Base-by-base conservation (phyloP, 2,329 filamentous ascomycete species). In the Diatrype stigma region DNA sequence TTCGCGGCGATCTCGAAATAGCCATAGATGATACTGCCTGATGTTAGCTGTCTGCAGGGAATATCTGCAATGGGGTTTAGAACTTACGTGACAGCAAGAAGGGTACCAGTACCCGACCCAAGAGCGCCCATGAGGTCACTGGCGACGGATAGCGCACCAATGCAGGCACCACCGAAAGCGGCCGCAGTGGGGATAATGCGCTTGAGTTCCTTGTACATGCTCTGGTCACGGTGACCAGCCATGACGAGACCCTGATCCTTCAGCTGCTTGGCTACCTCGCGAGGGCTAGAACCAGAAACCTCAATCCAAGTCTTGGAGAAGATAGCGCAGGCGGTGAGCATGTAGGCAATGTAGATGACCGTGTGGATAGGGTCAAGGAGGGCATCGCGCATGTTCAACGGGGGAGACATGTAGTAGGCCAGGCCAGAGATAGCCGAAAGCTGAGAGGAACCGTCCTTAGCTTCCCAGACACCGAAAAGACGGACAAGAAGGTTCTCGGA, bases 291-390 rank as follows among this genome's bases (percentile, higher is more conserved):
- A 67, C 94, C 95, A 37, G 94, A 97, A 60, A 99, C 94, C 77
- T 99, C 94, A 65, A 99, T 99, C 94, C 94, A 99, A 49, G 95
- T 99, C 89, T 99, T 99, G 75, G 92, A 96, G 84, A 99, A 99
- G 72, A 97, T 85, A 55, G 92, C 92, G 70, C 94, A 99, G 61
- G 95, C 95, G 65, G 90, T 88, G 52, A 99, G 86, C 92, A 99
- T 99, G 80, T 97, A 99, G 60, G 86, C 81, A 61, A 97, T 90
- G 78, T 99, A 99, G 68, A 96, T 82, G 53, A 87, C 86, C 19
- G 94, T 97, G 80, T 99, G 94, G 67, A 99, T 91, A 34, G 94
- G 94, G 75, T 99, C 95, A 57, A 96, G 81, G 47, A 99, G 86
- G 61, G 94, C 94, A 67, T 97, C 94, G 72, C 90, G 95, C 79